Evolutionary conservation across 441 rosid species (phyloP).

Genomic region (Erodium moschatum): DNA sequence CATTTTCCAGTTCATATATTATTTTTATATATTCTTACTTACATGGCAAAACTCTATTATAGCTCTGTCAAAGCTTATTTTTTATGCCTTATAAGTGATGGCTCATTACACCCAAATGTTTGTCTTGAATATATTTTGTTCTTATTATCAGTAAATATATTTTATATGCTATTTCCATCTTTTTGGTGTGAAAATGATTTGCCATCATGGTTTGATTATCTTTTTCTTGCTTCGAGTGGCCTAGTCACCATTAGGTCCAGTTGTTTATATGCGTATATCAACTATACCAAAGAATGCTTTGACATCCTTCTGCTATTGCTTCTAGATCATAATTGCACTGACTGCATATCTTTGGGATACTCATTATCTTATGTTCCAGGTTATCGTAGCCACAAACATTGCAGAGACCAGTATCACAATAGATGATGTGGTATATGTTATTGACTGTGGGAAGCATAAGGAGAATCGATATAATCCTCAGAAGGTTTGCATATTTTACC

Average conservation of each 20-base stretch:
- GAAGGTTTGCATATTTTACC: conserved; percentile 43
- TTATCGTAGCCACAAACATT: conserved; percentile 83
- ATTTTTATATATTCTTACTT: background rate
- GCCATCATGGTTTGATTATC: background rate
- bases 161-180: background rate
- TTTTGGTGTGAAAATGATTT: background rate
- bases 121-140: too few species aligned
- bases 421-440: conserved; percentile 87
- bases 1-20: background rate
- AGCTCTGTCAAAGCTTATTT: background rate
- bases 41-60: background rate
- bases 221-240: background rate
- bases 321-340: conserved; percentile 8
- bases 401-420: conserved; percentile 94
- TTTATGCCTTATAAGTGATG: background rate
- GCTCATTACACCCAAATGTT: too few species aligned
- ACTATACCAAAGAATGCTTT: background rate
- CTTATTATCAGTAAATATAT: too few species aligned
- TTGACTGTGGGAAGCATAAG: conserved; percentile 91
- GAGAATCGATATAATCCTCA: conserved; percentile 87
- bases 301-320: background rate
- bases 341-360: background rate
- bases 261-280: background rate
- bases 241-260: background rate
- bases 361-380: conserved; percentile 36